Evolutionary conservation across 352 stramenopile genomes (phyloP).

Genomic region (Phytophthora europaea): DNA sequence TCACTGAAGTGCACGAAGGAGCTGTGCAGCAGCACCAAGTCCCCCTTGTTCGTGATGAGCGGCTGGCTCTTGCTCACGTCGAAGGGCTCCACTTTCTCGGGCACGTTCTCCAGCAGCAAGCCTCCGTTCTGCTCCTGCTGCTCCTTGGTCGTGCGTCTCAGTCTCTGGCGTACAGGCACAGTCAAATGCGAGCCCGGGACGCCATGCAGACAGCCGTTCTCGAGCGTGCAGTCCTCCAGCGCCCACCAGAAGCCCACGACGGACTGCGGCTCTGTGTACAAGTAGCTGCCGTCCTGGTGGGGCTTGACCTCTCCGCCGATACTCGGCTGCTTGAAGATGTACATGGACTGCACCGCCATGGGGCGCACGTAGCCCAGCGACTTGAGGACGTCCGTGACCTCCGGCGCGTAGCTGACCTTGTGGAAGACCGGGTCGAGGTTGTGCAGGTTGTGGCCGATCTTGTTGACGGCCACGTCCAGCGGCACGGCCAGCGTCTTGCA

Average conservation of each 20-base stretch:
- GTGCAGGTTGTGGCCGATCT: slow-evolving; percentile 97
- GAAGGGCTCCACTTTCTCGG: slow-evolving; percentile 58
- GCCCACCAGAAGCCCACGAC: slow-evolving; percentile 97
- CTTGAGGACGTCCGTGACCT: slow-evolving; percentile 79
- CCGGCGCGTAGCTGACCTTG: slow-evolving; percentile 81
- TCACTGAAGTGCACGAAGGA: slow-evolving; percentile 96
- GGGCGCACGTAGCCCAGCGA: slow-evolving; percentile 92
- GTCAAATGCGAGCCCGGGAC: slow-evolving; percentile 90
- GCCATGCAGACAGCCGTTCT: slow-evolving; percentile 97
- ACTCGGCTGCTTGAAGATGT: slow-evolving; percentile 97
- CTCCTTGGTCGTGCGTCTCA: slow-evolving; percentile 76
- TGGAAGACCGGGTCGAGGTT: slow-evolving; percentile 89
- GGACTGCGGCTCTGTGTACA: slow-evolving; percentile 97
- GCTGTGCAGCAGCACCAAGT: slow-evolving; percentile 94
- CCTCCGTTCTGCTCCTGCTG: slow-evolving; percentile 48
- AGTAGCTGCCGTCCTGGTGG: slow-evolving; percentile 98
- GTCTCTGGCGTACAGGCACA: slow-evolving; percentile 87
- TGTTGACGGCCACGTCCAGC: slow-evolving; percentile 92
- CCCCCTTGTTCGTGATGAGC: slow-evolving; percentile 92
- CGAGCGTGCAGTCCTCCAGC: slow-evolving; percentile 94
- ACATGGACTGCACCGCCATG: slow-evolving; percentile 96
- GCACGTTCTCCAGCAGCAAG: slow-evolving; percentile 72
- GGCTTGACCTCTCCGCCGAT: slow-evolving; percentile 95
- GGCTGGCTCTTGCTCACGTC: slow-evolving; percentile 68
- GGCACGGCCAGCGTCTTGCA: slow-evolving; percentile 77